Evolutionary conservation across 352 stramenopile species (phyloP).

Genomic region (Thalassiosira sp.): DNA sequence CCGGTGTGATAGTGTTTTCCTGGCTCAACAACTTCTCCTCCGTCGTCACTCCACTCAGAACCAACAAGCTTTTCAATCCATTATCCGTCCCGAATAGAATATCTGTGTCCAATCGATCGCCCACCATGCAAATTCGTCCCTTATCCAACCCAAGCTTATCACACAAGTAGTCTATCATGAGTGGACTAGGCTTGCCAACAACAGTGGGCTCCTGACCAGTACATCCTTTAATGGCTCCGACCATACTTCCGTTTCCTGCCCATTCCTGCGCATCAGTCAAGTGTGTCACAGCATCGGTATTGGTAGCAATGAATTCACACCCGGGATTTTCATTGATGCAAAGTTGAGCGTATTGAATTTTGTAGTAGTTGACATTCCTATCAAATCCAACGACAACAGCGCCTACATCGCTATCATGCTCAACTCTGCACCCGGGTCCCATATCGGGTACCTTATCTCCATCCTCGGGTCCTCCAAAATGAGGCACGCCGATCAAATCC

Average conservation of each 20-base stretch:
- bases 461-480: constrained; percentile 84
- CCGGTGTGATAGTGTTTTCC: constrained; percentile 85
- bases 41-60: constrained; percentile 86
- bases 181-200: constrained; percentile 85
- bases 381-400: constrained; percentile 88
- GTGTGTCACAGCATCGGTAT: constrained; percentile 88
- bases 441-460: constrained; percentile 77
- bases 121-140: constrained; percentile 85
- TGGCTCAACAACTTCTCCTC: constrained; percentile 85
- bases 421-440: constrained; percentile 70
- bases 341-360: constrained; percentile 89
- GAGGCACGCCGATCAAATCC: constrained; percentile 85
- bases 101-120: constrained; percentile 89
- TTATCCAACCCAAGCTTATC: constrained; percentile 82
- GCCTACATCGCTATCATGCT: constrained; percentile 81
- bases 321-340: constrained; percentile 87
- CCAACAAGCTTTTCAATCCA: constrained; percentile 85
- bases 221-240: constrained; percentile 87
- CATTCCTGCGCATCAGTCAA: constrained; percentile 89
- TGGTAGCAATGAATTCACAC: constrained; percentile 88
- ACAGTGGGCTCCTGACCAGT: constrained; percentile 86
- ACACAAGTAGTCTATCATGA: constrained; percentile 89
- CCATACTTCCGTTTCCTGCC: constrained; percentile 88
- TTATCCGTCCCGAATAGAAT: constrained; percentile 88
- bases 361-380: constrained; percentile 89